Evolutionary conservation across 441 rosid species (phyloP).

Genomic region (Brassica balearica): DNA sequence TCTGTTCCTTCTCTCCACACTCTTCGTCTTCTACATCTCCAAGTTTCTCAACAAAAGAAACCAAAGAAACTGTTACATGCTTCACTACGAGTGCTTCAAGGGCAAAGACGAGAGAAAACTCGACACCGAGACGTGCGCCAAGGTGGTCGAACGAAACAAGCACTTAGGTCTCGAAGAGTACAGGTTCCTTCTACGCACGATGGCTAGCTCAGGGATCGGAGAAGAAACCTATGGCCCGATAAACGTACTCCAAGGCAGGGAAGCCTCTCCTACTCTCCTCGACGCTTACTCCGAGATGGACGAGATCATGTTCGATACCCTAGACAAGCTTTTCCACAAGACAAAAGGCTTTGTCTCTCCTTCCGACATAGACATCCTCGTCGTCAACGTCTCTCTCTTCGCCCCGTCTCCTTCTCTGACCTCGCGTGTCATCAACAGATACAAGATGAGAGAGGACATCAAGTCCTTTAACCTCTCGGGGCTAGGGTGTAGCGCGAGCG

Average conservation of each 20-base stretch:
- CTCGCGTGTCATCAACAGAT: constrained; percentile 58
- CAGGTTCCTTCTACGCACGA: constrained; percentile 83
- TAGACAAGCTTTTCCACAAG: constrained; percentile 58
- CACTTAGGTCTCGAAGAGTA: constrained; percentile 82
- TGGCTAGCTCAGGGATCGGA: constrained; percentile 81
- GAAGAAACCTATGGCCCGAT: constrained; percentile 76
- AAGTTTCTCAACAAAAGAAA: constrained; percentile 51
- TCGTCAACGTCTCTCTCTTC: constrained; percentile 64
- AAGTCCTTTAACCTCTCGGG: constrained; percentile 70
- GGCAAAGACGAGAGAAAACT: constrained; percentile 72
- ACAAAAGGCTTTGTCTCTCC: constrained; percentile 53
- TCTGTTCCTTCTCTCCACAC: constrained; percentile 45
- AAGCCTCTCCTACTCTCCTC: constrained; percentile 22
- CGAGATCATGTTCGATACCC: constrained; percentile 42
- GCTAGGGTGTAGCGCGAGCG: constrained; percentile 81
- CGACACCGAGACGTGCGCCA: constrained; percentile 63
- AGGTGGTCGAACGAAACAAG: constrained; percentile 60
- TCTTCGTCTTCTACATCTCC: constrained; percentile 48
- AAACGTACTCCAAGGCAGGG: constrained; percentile 46
- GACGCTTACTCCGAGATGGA: constrained; percentile 44
- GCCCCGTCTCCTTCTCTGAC: constrained; percentile 70
- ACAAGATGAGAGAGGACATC: constrained; percentile 69
- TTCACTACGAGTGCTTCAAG: constrained; percentile 84
- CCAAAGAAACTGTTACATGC: constrained; percentile 66
- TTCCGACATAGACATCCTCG: constrained; percentile 59